phyloP scores from a whole-genome alignment of 768 basidiomycete genomes.

The Paxillus rubicundulus region DNA sequence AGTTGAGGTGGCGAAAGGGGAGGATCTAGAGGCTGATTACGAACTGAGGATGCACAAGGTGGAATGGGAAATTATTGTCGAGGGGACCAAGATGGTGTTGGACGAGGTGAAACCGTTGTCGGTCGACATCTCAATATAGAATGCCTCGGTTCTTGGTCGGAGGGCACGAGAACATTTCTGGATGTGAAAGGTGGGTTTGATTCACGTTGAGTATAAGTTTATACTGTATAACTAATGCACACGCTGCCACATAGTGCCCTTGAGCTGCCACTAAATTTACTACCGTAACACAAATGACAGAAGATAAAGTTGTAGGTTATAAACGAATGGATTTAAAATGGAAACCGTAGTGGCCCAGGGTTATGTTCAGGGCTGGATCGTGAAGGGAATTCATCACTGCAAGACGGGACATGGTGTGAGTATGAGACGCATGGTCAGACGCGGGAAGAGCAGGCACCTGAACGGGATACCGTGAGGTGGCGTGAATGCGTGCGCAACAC shows the following conservation, averaged over 20 bases:
- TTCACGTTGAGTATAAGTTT: not conserved
- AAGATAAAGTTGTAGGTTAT: not conserved
- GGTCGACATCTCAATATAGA: conserved; percentile 4
- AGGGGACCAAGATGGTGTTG: conserved; percentile 72
- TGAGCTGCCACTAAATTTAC: conserved; percentile 16
- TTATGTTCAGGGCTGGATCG: conserved; percentile 14
- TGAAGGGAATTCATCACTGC: conserved; percentile 17
- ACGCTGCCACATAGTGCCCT: conserved; percentile 10
- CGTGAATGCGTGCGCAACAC: conserved; percentile 16
- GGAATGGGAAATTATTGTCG: conserved; percentile 91
- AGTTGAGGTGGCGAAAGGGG: conserved; percentile 69
- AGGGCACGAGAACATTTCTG: not conserved
- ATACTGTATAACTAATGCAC: conserved; percentile 17
- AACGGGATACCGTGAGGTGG: conserved; percentile 7
- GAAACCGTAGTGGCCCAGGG: conserved; percentile 23
- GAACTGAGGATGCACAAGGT: conserved; percentile 75
- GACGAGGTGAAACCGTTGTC: conserved; percentile 43
- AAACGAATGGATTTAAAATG: conserved; percentile 20
- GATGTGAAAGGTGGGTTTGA: conserved; percentile 8
- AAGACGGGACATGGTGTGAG: not conserved
- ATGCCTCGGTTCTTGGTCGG: not conserved
- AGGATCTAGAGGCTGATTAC: conserved; percentile 61
- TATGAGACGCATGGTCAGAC: not conserved
- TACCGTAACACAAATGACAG: conserved; percentile 2
- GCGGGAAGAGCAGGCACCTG: conserved; percentile 11